phyloP scores from a whole-genome alignment of 108 stramenopile genomes.

The Ochromonas danica region DNA sequence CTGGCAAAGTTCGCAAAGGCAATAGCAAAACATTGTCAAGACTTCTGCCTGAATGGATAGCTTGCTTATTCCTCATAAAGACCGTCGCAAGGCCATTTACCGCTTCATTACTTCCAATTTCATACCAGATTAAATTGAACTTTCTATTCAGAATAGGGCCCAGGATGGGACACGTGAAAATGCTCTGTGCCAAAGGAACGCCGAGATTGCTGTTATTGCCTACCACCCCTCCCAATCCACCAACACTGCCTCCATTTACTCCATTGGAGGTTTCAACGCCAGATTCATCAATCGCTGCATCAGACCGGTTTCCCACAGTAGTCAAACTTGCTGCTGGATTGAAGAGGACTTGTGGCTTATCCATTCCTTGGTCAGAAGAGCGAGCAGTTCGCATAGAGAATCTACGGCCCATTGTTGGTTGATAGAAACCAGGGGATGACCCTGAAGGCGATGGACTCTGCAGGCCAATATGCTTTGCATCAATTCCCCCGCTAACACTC shows the following conservation, averaged over 20 bases:
- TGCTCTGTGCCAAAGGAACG: not conserved
- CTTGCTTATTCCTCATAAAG: not conserved
- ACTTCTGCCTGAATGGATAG: not conserved
- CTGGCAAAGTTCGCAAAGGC: not conserved
- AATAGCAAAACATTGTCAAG: not conserved
- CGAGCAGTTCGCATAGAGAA: too few relatives aligned
- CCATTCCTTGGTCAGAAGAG: too few relatives aligned
- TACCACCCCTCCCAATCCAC: not conserved
- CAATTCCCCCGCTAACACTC: too few relatives aligned
- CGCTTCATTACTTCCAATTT: not conserved
- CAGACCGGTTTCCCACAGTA: not conserved
- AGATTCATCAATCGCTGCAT: not conserved
- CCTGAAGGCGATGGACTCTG: too few relatives aligned
- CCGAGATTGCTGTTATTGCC: not conserved
- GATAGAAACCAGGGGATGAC: too few relatives aligned
- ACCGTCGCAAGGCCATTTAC: not conserved
- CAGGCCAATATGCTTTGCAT: too few relatives aligned
- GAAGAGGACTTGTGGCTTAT: too few relatives aligned
- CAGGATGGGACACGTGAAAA: slow-evolving; percentile 19
- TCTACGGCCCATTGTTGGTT: too few relatives aligned
- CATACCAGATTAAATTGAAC: not conserved
- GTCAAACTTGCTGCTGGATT: too few relatives aligned
- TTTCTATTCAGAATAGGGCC: not conserved
- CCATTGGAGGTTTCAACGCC: not conserved
- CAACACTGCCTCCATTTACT: not conserved